Evolutionary conservation across 352 stramenopile species (phyloP), one percentile per base, ranked within the genome.

Genomic region (Globisporangium orthogonon): DNA sequence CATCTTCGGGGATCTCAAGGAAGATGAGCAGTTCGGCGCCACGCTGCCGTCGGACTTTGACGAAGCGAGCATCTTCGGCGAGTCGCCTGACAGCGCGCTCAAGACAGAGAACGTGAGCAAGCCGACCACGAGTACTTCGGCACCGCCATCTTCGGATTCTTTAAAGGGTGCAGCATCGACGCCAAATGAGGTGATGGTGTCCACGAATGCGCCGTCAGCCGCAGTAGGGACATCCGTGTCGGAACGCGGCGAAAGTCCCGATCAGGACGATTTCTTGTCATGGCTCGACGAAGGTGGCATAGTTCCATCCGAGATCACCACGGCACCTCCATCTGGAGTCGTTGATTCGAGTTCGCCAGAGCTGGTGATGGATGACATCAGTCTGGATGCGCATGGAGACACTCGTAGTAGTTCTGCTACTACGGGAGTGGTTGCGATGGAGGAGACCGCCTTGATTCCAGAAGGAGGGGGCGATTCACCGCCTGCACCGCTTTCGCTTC

Each of bases 1-100:
- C 56, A 91, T 91, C 58, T 91, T 94, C 52, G 81, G 81, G 10
- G 81, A 89, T 44, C 56, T 73, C 23, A 93, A 87, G 48, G 70
- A 87, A 57, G 74, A 88, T 41, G 62, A 84, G 46, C 75, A 76
- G 13, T 62, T 65, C 44, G 61, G 66, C 7, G 66, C 76, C 23
- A 75, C 74, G 5, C 49, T 83, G 7, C 71, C 74, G 13, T 49
- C 60, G 18, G 71, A 83, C 33, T 57, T 82, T 47, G 78, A 89
- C 45, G 78, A 82, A 50, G 67, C 71, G 37, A 76, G 67, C 52
- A 69, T 86, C 67, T 82, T 82, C 58, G 73, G 68, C 18, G 72
- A 78, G 54, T 46, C 47, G 2, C 7, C 62, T 4, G 45, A 33
- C 6, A 52, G 52, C 30, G 47, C 10, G 11, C 53, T 41, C 13